Evolutionary conservation across 108 stramenopile genomes (phyloP).

Genomic region (Cyclotella baltica): DNA sequence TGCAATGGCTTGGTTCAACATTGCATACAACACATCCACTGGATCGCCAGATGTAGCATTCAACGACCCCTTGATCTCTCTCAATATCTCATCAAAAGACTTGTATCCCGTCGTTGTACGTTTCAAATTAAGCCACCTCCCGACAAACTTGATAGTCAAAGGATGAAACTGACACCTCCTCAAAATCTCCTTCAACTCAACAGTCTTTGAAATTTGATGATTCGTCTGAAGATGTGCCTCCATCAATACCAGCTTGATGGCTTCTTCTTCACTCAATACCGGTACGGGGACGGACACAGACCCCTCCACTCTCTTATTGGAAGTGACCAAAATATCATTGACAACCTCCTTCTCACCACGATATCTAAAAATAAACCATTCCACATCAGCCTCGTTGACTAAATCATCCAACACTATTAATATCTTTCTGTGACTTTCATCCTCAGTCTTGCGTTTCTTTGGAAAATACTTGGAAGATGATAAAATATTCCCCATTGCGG

Average conservation of each 20-base stretch:
- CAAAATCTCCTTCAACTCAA: conserved; percentile 58
- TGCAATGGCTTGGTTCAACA: conserved; percentile 72
- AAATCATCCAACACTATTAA: conserved; percentile 80
- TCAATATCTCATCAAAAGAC: conserved; percentile 68
- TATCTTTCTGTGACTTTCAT: conserved; percentile 47
- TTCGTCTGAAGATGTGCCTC: conserved; percentile 69
- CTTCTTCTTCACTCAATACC: conserved; percentile 68
- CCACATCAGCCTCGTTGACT: conserved; percentile 67
- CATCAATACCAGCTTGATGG: conserved; percentile 62
- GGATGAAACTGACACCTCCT: conserved; percentile 75
- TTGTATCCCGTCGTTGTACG: conserved; percentile 74
- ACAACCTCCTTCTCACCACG: conserved; percentile 49
- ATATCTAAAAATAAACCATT: conserved; percentile 74
- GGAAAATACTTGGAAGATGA: conserved; percentile 19
- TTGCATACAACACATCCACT: conserved; percentile 76
- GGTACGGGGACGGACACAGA: conserved; percentile 71
- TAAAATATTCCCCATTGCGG: conserved; percentile 70
- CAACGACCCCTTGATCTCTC: conserved; percentile 45
- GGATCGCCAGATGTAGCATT: conserved; percentile 1
- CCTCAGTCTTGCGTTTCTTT: conserved; percentile 13
- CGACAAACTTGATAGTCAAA: conserved; percentile 76
- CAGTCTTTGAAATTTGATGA: conserved; percentile 58
- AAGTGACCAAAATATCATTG: conserved; percentile 70
- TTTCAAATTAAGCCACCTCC: conserved; percentile 79
- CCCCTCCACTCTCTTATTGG: conserved; percentile 51